Base-by-base conservation (phyloP, 1,284 basidiomycete genomes). In the Apiotrichum laibachii region DNA sequence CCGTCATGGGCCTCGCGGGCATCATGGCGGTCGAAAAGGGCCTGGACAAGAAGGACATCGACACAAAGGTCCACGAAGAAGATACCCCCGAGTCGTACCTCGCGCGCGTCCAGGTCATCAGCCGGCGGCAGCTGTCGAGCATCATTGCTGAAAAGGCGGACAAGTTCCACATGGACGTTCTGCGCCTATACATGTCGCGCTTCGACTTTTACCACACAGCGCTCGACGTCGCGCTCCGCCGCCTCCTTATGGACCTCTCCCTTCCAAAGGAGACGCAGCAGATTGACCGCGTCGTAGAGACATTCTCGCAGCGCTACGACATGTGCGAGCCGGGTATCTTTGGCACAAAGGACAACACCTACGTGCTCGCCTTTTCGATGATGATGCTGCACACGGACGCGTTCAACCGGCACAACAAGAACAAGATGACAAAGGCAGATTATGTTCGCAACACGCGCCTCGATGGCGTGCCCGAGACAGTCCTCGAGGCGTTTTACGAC, bases 341-440 rank as follows among this genome's bases (percentile, higher is more conserved):
- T 72, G 81, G 81, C 7, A 85, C 86, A 31, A 83, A 87, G 72
- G 94, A 98, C 72, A 91, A 96, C 71, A 89, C 94, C 7, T 99
- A 99, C 79, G 90, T 99, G 49, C 81, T 99, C 45, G 91, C 95
- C 15, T 99, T 99, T 79, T 97, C 95, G 67, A 82, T 99, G 70
- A 96, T 99, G 75, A 98, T 99, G 93, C 82, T 99, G 48, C 94
- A 98, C 73, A 99, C 96, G 13, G 95, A 99, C 73, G 89, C 89
- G 1, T 99, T 98, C 82, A 99, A 99, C 80, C 91, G 88, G 78
- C 92, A 91, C 66, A 98, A 97, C 79, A 97, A 92, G 79, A 87
- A 88, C 63, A 98, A 98, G 80, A 99, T 99, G 96, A 87, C 88
- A 37, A 96, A 94, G 74, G 81, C 85, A 2, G 93, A 95, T 70